phyloP scores from a whole-genome alignment of 495 filamentous ascomycete species.

The Hypoxylon cercidicola region DNA sequence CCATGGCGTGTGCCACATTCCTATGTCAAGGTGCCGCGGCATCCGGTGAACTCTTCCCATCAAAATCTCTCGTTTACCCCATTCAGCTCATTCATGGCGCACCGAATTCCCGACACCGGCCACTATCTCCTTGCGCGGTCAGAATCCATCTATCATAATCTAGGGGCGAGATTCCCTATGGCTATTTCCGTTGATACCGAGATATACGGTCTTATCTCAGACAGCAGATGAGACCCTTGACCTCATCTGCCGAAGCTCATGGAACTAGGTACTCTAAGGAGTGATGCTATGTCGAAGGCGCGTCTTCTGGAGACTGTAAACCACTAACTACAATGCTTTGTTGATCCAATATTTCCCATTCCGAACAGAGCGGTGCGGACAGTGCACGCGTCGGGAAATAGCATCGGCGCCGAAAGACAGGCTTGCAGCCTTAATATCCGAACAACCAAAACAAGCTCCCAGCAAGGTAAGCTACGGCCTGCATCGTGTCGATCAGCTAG shows the following conservation, averaged over 20 bases:
- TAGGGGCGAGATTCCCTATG: not conserved
- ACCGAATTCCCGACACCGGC: not conserved
- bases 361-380: constrained; percentile 20
- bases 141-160: not conserved
- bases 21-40: not conserved
- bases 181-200: not conserved
- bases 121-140: not conserved
- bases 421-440: not conserved
- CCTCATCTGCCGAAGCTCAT: constrained; percentile 1
- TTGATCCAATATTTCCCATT: constrained; percentile 18
- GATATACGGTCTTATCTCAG: constrained; percentile 5
- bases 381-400: constrained; percentile 8
- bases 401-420: constrained; percentile 13
- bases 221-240: constrained; percentile 13
- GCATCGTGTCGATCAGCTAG: constrained; percentile 9
- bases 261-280: not conserved
- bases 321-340: constrained; percentile 8
- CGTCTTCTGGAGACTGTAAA: constrained; percentile 12
- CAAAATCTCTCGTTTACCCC: not conserved
- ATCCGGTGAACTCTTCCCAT: not conserved
- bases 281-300: constrained; percentile 3
- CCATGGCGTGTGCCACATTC: not conserved
- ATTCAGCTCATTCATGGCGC: not conserved
- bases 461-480: constrained; percentile 24
- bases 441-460: constrained; percentile 8